Conservation (phyloP, 75 land plant species). For the Cryptomeria japonica region DNA sequence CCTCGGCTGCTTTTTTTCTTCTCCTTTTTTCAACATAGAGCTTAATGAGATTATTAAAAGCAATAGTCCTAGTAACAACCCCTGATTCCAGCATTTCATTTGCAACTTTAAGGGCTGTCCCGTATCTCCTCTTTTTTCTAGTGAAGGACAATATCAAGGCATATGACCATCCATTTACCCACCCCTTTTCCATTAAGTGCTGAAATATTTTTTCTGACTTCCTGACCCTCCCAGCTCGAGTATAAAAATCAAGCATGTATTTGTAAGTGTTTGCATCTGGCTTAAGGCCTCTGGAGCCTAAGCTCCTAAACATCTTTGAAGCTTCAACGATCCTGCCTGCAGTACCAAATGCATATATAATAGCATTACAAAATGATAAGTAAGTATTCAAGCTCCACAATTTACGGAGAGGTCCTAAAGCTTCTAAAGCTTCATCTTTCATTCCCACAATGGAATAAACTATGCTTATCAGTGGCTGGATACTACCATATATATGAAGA, state of each 20-base stretch:
- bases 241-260: slow-evolving; percentile 21
- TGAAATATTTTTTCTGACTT: too few species aligned
- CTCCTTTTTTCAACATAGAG: slow-evolving; percentile 50
- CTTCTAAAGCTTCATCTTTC: slow-evolving; percentile 33
- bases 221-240: too few species aligned
- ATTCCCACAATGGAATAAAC: slow-evolving; percentile 39
- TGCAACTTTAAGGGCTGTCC: slow-evolving; percentile 65
- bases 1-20: slow-evolving; percentile 20
- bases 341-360: slow-evolving; percentile 63
- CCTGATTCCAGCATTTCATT: slow-evolving; percentile 21
- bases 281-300: slow-evolving; percentile 57
- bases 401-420: slow-evolving; percentile 54
- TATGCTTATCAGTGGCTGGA: slow-evolving; percentile 41
- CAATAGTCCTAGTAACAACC: slow-evolving; percentile 36
- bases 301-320: slow-evolving; percentile 56
- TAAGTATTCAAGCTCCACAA: slow-evolving; percentile 14
- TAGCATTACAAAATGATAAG: slow-evolving; percentile 58
- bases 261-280: slow-evolving; percentile 73
- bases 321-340: slow-evolving; percentile 64
- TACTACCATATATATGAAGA: slow-evolving; percentile 36
- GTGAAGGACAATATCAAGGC: background rate
- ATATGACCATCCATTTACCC: too few species aligned
- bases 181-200: too few species aligned
- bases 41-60: slow-evolving; percentile 66
- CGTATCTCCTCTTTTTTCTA: slow-evolving; percentile 47